Evolutionary conservation across 192 early-diverging fungal species (phyloP), one percentile per base, ranked within the genome.

Genomic region (Dimargaris verticillata): DNA sequence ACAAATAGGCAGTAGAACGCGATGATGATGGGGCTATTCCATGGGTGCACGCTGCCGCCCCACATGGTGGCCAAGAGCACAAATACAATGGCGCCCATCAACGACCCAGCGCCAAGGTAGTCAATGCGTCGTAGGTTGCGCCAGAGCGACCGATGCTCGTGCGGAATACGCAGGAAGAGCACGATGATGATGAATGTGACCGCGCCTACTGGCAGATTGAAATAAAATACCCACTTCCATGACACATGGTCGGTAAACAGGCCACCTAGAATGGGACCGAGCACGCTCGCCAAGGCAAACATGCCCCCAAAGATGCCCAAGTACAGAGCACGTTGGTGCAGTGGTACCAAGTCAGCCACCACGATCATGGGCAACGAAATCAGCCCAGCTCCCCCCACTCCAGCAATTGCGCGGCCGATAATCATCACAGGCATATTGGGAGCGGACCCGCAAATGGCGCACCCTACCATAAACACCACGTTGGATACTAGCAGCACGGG

Each of bases 41-140:
- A 93, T 7, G 74, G 66, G 74, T 87, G 86, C 13, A 70, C 65
- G 48, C 66, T 66, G 18, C 91, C 91, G 53, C 89, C 91, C 66
- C 79, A 80, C 42, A 77, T 80, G 45, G 87, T 71, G 0, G 88
- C 88, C 25, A 87, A 64, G 14, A 91, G 69, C 43, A 91, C 61
- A 53, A 75, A 74, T n/a, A 80, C 66, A 43, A 81, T 75, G 24
- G 78, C 74, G 41, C 66, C 52, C 49, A 83, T 64, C 24, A 89
- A 64, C 0, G 83, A 28, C 14, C 69, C 28, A 42, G 71, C 70
- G 22, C 88, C 88, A 9, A 77, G 48, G 62, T 73, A 84, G 66
- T 89, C 88, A 38, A 91, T 69, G 20, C 74, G 68, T 13, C 63
- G 44, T 0, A 87, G 61, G 63, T 88, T 86, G 14, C 67, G 63